Evolutionary conservation across 2,329 filamentous ascomycete species (phyloP).

Genomic region (Orbilia oligospora): DNA sequence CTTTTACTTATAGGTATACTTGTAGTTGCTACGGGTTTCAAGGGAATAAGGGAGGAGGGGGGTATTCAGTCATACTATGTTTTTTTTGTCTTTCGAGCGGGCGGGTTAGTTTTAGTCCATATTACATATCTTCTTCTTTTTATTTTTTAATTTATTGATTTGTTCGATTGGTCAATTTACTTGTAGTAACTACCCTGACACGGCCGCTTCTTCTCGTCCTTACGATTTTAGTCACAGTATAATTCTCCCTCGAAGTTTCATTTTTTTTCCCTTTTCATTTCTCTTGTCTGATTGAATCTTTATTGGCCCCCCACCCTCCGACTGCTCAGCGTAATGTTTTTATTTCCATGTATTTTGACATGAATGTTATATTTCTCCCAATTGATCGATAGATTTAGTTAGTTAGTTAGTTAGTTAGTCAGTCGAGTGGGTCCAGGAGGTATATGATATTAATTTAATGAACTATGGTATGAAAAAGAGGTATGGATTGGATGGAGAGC

Average conservation of each 20-base stretch:
- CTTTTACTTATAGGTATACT: slow-evolving; percentile 29
- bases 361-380: too few species aligned
- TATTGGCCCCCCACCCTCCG: too few species aligned
- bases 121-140: slow-evolving; percentile 7
- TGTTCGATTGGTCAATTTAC: neutral
- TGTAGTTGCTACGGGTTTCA: slow-evolving; percentile 24
- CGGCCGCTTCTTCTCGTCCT: neutral
- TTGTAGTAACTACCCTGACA: slow-evolving; percentile 2
- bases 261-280: neutral
- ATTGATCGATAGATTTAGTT: neutral
- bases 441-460: neutral
- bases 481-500: slow-evolving; percentile 23
- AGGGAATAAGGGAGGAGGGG: neutral
- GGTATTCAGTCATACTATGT: neutral
- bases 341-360: too few species aligned
- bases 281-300: too few species aligned
- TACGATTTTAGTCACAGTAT: neutral
- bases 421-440: neutral
- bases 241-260: neutral
- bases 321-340: too few species aligned
- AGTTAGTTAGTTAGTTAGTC: too few species aligned
- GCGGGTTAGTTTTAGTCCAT: slow-evolving; percentile 28
- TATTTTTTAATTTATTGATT: slow-evolving; percentile 1
- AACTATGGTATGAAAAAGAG: too few species aligned
- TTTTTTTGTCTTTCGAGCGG: slow-evolving; percentile 16